Evolutionary conservation across 257 asterid genomes (phyloP).

Genomic region (Paulownia fortunei): DNA sequence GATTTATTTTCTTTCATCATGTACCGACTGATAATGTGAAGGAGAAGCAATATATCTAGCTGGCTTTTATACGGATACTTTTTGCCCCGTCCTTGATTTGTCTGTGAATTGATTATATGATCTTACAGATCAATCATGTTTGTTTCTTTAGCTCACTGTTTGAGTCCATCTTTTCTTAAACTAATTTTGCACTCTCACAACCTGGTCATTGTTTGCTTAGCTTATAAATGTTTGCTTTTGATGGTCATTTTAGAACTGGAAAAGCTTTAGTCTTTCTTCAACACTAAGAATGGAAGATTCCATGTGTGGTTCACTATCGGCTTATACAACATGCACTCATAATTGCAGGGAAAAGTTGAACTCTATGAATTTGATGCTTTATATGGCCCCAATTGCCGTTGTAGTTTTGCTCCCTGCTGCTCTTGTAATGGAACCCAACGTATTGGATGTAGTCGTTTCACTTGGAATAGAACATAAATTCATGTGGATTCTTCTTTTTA

Average conservation of each 20-base stretch:
- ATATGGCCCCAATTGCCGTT: slow-evolving; percentile 93
- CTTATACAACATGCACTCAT: slow-evolving; percentile 11
- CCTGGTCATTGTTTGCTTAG: too few species aligned
- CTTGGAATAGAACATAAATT: slow-evolving; percentile 64
- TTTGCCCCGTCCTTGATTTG: too few species aligned
- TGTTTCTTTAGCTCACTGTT: too few species aligned
- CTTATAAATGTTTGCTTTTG: too few species aligned
- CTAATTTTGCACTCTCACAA: too few species aligned
- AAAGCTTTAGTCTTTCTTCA: too few species aligned
- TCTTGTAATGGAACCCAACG: slow-evolving; percentile 83
- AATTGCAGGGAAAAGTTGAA: slow-evolving; percentile 90
- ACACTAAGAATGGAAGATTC: neutral
- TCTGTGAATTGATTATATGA: too few species aligned
- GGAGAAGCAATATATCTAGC: slow-evolving; percentile 4
- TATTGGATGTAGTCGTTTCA: slow-evolving; percentile 53
- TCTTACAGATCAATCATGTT: too few species aligned
- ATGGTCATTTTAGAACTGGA: too few species aligned
- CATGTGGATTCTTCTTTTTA: slow-evolving; percentile 76
- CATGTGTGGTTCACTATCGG: neutral
- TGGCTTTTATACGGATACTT: too few species aligned
- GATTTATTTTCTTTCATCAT: neutral
- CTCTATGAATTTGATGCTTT: slow-evolving; percentile 96
- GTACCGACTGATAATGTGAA: neutral
- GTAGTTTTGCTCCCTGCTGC: slow-evolving; percentile 81
- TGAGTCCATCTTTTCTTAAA: too few species aligned